Base-by-base conservation (phyloP, 768 basidiomycete genomes). In the Daedaleopsis nitida region DNA sequence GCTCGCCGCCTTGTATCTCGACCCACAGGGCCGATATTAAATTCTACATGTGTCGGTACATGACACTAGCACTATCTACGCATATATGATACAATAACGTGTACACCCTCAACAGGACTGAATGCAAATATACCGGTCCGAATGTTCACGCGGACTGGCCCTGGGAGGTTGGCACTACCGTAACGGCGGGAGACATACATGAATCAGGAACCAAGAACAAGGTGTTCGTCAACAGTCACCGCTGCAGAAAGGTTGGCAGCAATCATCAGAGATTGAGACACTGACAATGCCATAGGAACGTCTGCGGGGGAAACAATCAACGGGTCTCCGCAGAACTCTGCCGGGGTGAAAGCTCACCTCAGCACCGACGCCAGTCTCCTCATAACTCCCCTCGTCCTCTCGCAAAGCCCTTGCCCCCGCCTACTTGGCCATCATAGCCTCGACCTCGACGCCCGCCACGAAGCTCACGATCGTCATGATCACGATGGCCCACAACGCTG, bases 401-500 rank as follows among this genome's bases (percentile, higher is more conserved):
- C 1, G 48, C 49, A 42, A 27, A 62, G 10, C 35, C 35, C 49
- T 35, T 37, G 37, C 35, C 50, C 38, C 55, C 50, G 44, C 35
- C 19, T 44, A 60, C 42, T 62, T 58, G 58, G 47, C 63, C 55
- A 55, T 65, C 62, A 48, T 57, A 23, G 47, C 43, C 49, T 56
- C 50, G n/a, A 67, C 59, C 60, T 69, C 68, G 69, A 63, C 50
- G 35, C 69, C 55, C 66, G 66, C 53, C 21, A 76, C 52, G 44
- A 74, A 54, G 44, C 75, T 65, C 17, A 75, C 52, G 21, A 73
- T 65, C 19, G 64, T 52, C 35, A 74, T 63, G 38, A 81, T 69
- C 49, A 72, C 65, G 35, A 77, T 50, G 5, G 75, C 78, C 75
- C 79, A 80, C 16, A 76, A 37, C 17, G 76, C 59, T 6, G 80